Evolutionary conservation across 768 basidiomycete genomes (phyloP), one percentile per base, ranked within the genome.

Genomic region (Termitomyces sp.): DNA sequence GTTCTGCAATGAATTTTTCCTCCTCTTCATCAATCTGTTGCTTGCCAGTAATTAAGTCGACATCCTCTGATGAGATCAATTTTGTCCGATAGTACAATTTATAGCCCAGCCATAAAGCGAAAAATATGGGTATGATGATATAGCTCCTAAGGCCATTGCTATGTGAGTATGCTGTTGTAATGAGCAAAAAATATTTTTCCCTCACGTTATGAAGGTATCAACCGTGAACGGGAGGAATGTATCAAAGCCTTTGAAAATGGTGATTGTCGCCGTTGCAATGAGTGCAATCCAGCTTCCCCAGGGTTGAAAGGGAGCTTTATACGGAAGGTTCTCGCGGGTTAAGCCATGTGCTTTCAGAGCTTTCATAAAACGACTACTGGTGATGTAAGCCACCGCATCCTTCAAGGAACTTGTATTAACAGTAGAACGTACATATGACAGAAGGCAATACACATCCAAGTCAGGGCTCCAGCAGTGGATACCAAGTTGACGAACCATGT

Each of bases 1-100:
- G 72, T 51, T 74, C 70, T 24, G 68, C 74, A 56, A 80, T 57
- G 60, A 74, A 82, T 53, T 66, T 70, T 59, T 77, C 71, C 66
- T 88, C 84, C 62, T 84, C 85, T 44, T 84, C 82, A 58, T 87
- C 78, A 49, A 88, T 85, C 56, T 76, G 76, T 32, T 75, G 70
- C 58, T 83, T 73, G 17, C 83, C 84, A 9, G 79, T 78, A 38
- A 82, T 66, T 22, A 88, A 75, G 64, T 90, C 85, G 44, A 84
- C 80, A 52, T 82, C 72, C 34, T 73, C 68, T 5, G 75, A 65
- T 14, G 75, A 74, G 58, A 79, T 73, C 26, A 69, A 53, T 50
- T 59, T 70, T 9, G 77, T 76, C 44, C 59, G 67, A 53, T 68
- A 70, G 10, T 59, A 30, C 17, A 74, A 34, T 54, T 78, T 78